A percentile compares a stretch with the other conserved stretches of the same genome.
phyloP scores from a whole-genome alignment of 2,329 filamentous ascomycete genomes.

The Colletotrichum filicis region DNA sequence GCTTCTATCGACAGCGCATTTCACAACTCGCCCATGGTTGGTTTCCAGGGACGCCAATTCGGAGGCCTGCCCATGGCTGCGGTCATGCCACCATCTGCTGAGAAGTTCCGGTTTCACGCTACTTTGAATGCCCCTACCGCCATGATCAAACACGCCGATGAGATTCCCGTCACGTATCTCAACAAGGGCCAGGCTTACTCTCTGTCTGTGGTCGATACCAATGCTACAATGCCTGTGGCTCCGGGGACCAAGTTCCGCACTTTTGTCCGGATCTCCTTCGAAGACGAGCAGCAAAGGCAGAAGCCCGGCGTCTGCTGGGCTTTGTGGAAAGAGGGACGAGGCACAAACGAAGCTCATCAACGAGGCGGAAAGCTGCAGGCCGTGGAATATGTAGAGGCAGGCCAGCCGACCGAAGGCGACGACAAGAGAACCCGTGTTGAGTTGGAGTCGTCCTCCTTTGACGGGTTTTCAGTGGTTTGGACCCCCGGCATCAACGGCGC shows the following conservation, averaged over 20 bases:
- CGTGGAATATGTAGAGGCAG: constrained; percentile 87
- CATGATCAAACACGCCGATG: constrained; percentile 90
- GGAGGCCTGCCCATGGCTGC: constrained; percentile 57
- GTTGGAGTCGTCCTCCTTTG: constrained; percentile 83
- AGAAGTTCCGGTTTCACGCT: constrained; percentile 89
- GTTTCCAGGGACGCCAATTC: constrained; percentile 64
- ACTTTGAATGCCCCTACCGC: constrained; percentile 94
- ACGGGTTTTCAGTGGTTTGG: constrained; percentile 94
- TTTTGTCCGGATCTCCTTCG: constrained; percentile 94
- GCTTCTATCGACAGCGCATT: constrained; percentile 69
- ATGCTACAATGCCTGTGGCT: constrained; percentile 66
- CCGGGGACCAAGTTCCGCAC: constrained; percentile 83
- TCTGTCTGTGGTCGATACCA: constrained; percentile 83
- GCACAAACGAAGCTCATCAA: constrained; percentile 95
- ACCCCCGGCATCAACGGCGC: constrained; percentile 75
- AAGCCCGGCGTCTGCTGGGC: constrained; percentile 87
- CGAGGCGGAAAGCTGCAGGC: constrained; percentile 92
- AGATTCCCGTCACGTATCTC: constrained; percentile 96
- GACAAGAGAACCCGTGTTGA: constrained; percentile 76
- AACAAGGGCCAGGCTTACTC: constrained; percentile 98
- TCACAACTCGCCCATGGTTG: constrained; percentile 69
- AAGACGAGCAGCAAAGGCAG: constrained; percentile 91
- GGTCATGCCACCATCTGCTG: constrained; percentile 63
- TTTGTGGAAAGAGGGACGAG: constrained; percentile 94
- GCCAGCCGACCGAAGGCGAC: constrained; percentile 68